Conservation (phyloP, 331 rosid species). For the Malus hybrid region DNA sequence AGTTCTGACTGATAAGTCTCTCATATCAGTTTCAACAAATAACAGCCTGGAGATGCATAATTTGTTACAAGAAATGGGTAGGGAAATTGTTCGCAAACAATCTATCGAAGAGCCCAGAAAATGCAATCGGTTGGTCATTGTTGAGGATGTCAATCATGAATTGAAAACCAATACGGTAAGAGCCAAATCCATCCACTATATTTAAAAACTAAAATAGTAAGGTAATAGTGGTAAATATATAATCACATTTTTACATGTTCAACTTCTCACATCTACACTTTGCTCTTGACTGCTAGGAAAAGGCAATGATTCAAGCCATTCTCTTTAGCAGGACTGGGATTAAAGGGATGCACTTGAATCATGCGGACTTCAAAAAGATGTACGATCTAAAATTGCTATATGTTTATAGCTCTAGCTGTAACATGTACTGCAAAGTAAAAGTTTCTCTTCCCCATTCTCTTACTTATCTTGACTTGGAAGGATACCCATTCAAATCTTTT, state of each 20-base stretch:
- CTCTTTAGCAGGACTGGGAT: neutral
- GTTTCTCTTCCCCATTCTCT: neutral
- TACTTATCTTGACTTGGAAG: neutral
- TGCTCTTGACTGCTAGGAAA: neutral
- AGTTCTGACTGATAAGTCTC: neutral
- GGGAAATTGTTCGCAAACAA: neutral
- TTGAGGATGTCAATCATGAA: neutral
- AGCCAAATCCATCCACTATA: neutral
- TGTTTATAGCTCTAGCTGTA: neutral
- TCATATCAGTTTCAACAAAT: neutral
- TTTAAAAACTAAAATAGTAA: neutral
- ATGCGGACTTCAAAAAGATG: constrained; percentile 16
- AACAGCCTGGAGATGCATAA: neutral
- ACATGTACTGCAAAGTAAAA: too few species aligned
- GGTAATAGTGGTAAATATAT: neutral
- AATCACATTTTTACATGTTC: neutral
- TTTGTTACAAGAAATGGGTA: constrained; percentile 4
- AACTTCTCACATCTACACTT: neutral
- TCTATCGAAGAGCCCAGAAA: neutral
- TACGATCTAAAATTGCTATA: constrained; percentile 23
- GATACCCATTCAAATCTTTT: neutral
- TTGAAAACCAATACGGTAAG: neutral
- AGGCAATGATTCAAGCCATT: neutral
- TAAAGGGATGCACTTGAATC: neutral
- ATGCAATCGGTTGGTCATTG: neutral